phyloP scores from a whole-genome alignment of 208 protist species.

The Phytomonas francai region DNA sequence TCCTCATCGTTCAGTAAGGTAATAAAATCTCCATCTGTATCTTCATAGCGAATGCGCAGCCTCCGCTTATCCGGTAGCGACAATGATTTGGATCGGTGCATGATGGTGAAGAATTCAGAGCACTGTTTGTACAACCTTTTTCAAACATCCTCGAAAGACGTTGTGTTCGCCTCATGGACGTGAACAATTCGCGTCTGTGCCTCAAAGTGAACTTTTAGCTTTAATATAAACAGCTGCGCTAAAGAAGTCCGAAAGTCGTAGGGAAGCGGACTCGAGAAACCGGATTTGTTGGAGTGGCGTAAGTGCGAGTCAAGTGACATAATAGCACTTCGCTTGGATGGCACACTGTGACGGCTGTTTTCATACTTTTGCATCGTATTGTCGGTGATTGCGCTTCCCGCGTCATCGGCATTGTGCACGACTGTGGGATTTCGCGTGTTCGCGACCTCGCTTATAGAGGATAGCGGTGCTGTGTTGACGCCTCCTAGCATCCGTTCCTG shows the following conservation, averaged over 20 bases:
- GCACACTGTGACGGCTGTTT: too few species aligned
- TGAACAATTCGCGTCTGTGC: conserved; percentile 54
- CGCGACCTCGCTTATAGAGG: too few species aligned
- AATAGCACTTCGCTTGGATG: too few species aligned
- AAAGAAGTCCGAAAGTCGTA: conserved; percentile 37
- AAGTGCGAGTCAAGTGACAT: too few species aligned
- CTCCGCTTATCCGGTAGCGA: conserved; percentile 15
- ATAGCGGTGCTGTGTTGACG: too few species aligned
- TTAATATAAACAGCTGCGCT: conserved; percentile 23
- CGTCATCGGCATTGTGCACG: too few species aligned
- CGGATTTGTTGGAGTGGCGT: conserved; percentile 32
- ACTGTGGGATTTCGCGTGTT: too few species aligned
- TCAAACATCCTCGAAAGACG: conserved; percentile 46
- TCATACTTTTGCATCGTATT: too few species aligned
- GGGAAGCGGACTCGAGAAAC: conserved; percentile 28
- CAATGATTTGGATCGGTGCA: conserved; percentile 19
- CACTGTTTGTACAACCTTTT: conserved; percentile 47
- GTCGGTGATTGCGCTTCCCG: too few species aligned
- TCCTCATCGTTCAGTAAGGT: conserved; percentile 63
- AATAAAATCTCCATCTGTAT: conserved; percentile 77
- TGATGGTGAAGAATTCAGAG: conserved; percentile 3
- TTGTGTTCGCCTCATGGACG: conserved; percentile 25
- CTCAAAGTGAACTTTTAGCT: conserved; percentile 75
- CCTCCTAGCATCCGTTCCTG: too few species aligned
- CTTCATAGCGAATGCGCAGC: conserved; percentile 74